Conservation (phyloP, 768 basidiomycete genomes). For the Tricholoma matsutake region DNA sequence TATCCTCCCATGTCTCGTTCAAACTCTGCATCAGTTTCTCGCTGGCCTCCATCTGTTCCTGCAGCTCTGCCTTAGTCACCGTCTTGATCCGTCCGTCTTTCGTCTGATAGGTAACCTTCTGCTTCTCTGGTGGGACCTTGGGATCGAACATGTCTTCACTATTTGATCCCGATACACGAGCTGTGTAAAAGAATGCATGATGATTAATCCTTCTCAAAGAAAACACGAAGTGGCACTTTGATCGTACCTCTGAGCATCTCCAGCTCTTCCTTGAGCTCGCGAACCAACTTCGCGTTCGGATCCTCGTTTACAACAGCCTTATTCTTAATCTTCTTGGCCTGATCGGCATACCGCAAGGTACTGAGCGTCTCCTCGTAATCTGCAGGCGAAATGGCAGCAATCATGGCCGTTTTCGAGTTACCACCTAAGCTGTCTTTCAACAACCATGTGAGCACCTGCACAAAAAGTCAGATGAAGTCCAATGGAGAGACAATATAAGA, state of each 20-base stretch:
- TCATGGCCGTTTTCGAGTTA: slow-evolving; percentile 99
- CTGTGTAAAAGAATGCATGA: slow-evolving; percentile 32
- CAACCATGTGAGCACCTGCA: slow-evolving; percentile 93
- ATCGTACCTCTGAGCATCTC: slow-evolving; percentile 80
- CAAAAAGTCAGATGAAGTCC: not conserved
- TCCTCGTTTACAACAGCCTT: slow-evolving; percentile 99
- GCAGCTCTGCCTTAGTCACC: slow-evolving; percentile 94
- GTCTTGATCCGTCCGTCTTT: slow-evolving; percentile 94
- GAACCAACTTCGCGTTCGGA: slow-evolving; percentile 97
- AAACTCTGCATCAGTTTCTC: slow-evolving; percentile 93
- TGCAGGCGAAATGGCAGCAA: slow-evolving; percentile 97
- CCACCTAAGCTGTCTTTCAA: slow-evolving; percentile 97
- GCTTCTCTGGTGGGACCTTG: slow-evolving; percentile 86
- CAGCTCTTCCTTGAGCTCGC: slow-evolving; percentile 98
- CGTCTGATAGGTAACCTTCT: slow-evolving; percentile 91
- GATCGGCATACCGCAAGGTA: slow-evolving; percentile 96
- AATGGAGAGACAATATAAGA: slow-evolving; percentile 9
- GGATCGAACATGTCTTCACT: slow-evolving; percentile 83
- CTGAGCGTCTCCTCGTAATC: slow-evolving; percentile 98
- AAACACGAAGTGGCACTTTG: slow-evolving; percentile 23
- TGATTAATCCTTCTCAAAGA: slow-evolving; percentile 1
- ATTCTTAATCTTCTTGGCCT: slow-evolving; percentile 99
- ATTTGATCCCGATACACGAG: slow-evolving; percentile 67
- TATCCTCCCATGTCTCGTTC: slow-evolving; percentile 97
- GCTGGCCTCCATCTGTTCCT: slow-evolving; percentile 93